Base-by-base conservation (phyloP, 768 basidiomycete species). In the Boletellus ananas region DNA sequence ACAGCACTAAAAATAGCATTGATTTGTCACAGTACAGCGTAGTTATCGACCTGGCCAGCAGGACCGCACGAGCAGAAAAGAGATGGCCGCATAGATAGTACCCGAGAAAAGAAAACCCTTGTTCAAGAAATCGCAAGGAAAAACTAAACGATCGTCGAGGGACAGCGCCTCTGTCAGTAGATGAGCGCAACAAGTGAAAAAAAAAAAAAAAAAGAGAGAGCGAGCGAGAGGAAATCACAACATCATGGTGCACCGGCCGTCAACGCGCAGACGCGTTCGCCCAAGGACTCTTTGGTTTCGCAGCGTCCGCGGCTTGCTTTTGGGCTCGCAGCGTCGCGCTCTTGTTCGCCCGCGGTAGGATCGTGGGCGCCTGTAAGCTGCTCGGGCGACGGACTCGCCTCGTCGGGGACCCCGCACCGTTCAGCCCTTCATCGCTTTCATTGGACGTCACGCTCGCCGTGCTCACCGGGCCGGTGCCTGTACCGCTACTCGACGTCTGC, bases 311-410 rank as follows among this genome's bases (percentile, higher is more conserved):
- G 3, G 58, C 84, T 70, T 79, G 74, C 72, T 90, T 90, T 53
- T 83, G 84, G 11, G 75, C 79, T 20, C 89, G 75, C 47, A 92
- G 64, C 6, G 80, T 69, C 3, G 90, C 88, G 58, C 84, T 90
- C 65, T 77, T 82, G 67, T 93, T 93, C 53, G 74, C 79, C 47
- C 86, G 75, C 8, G 90, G 90, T 9, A 67, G 65, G 51, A 90
- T 87, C 4, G 75, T 72, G 2, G 90, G 87, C 1, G 75, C 73
- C 44, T 70, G 71, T 38, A 79, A 62, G 58, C 83, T 84, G 61
- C 79, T 80, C 3, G 77, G 80, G 17, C 84, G 81, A 4, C 79
- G 77, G 3, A 25, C 34, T 41, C 40, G 54, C 40, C 72, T 70
- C 2, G 72, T 69, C 11, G 66, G 53, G 9, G 62, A 47, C 35